Evolutionary conservation across 2,329 filamentous ascomycete species (phyloP).

Genomic region (Trichoderma hamatum): DNA sequence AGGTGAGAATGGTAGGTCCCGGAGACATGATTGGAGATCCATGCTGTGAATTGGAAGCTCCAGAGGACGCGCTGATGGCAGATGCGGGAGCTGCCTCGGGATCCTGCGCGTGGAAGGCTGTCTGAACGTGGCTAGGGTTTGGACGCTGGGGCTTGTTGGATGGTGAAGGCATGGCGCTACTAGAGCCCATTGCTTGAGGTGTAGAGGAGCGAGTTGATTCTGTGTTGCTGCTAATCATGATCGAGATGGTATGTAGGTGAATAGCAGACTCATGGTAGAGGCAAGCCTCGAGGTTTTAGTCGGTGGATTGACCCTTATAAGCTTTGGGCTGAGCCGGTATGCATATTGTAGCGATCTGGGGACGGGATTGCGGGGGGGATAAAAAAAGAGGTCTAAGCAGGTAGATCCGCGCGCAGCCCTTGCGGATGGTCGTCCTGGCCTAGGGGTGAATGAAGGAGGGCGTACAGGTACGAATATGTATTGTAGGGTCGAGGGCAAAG

Average conservation of each 20-base stretch:
- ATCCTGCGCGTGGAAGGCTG: slow-evolving; percentile 45
- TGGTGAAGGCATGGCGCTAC: slow-evolving; percentile 45
- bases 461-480: slow-evolving; percentile 4
- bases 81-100: slow-evolving; percentile 52
- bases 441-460: slow-evolving; percentile 13
- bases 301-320: slow-evolving; percentile 46
- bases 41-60: slow-evolving; percentile 58
- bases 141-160: slow-evolving; percentile 45
- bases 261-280: slow-evolving; percentile 34
- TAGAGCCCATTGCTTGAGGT: slow-evolving; percentile 35
- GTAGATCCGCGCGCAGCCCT: slow-evolving; percentile 23
- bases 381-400: slow-evolving; percentile 26
- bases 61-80: slow-evolving; percentile 59
- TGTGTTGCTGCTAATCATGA: slow-evolving; percentile 35
- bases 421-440: slow-evolving; percentile 15
- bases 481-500: slow-evolving; percentile 19
- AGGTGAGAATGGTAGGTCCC: slow-evolving; percentile 55
- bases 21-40: slow-evolving; percentile 62
- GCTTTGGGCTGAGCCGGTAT: slow-evolving; percentile 38
- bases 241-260: slow-evolving; percentile 28
- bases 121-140: slow-evolving; percentile 54
- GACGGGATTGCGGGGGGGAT: not conserved
- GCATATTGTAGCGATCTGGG: slow-evolving; percentile 41
- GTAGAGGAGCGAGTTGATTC: slow-evolving; percentile 34
- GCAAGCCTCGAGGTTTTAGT: slow-evolving; percentile 35